A percentile compares a stretch with the other conserved stretches of the same genome.
Evolutionary conservation across 2,329 filamentous ascomycete species (phyloP).

Genomic region (Colletotrichum sp.): DNA sequence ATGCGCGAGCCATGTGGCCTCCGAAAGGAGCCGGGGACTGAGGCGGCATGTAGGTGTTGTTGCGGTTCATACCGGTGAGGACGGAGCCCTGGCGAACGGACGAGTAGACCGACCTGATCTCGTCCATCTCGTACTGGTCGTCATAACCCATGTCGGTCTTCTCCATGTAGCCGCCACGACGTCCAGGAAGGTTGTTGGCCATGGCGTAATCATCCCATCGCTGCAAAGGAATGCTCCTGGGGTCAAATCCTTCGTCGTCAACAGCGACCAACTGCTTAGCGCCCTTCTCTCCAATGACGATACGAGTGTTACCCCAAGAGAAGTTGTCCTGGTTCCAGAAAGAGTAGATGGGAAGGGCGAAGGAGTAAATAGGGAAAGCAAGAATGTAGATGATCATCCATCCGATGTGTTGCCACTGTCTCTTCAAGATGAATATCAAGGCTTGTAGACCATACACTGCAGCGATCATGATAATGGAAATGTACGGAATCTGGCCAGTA

Average conservation of each 20-base stretch:
- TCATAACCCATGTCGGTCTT: slow-evolving; percentile 70
- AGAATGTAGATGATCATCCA: slow-evolving; percentile 99
- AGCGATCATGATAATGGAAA: slow-evolving; percentile 88
- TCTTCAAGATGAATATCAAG: slow-evolving; percentile 93
- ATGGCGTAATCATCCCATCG: slow-evolving; percentile 96
- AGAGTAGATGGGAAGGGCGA: slow-evolving; percentile 90
- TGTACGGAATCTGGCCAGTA: slow-evolving; percentile 78
- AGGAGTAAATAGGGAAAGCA: slow-evolving; percentile 94
- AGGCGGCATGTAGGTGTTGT: slow-evolving; percentile 78
- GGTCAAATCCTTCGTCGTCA: slow-evolving; percentile 86
- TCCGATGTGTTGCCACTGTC: slow-evolving; percentile 97
- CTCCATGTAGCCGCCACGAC: slow-evolving; percentile 74
- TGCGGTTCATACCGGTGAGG: slow-evolving; percentile 77
- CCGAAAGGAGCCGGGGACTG: slow-evolving; percentile 78
- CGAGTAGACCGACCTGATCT: slow-evolving; percentile 96
- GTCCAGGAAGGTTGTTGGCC: slow-evolving; percentile 86
- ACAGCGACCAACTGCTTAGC: slow-evolving; percentile 88
- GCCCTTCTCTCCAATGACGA: slow-evolving; percentile 94
- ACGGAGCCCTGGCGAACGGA: slow-evolving; percentile 89
- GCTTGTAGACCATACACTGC: slow-evolving; percentile 95
- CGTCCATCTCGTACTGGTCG: slow-evolving; percentile 94
- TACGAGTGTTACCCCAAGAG: slow-evolving; percentile 97
- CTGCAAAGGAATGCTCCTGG: slow-evolving; percentile 90
- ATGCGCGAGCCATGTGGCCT: slow-evolving; percentile 46
- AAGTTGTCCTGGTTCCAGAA: slow-evolving; percentile 99